Base-by-base conservation (phyloP, 2,329 filamentous ascomycete genomes). In the Byssothecium circinans region DNA sequence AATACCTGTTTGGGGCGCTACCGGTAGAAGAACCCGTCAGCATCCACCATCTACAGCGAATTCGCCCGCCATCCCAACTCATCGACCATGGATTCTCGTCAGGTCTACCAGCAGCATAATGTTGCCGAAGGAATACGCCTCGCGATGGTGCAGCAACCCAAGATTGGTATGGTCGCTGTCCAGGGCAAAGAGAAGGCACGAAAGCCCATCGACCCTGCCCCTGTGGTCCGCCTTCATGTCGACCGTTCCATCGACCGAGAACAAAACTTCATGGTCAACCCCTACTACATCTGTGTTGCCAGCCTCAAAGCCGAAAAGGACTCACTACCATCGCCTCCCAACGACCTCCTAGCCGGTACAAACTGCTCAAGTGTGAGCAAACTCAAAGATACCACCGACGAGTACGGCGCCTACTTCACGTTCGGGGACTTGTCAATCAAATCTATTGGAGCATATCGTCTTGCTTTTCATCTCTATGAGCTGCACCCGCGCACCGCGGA, bases 151-250 rank as follows among this genome's bases (percentile, higher is more conserved):
- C 87, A 90, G 72, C 79, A 86, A 63, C 87, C 87, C 43, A 76
- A 79, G 55, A 78, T 83, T 69, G 86, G 84, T 41, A 80, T 86
- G 53, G 83, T 89, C 45, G 81, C 85, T 35, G 54, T 63, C 34
- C 78, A 85, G 56, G 84, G 84, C 56, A 90, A 90, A 69, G 87
- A 90, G 65, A 90, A 90, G 77, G 87, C 89, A 64, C 85, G 90
- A 57, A 95, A 95, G 70, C 89, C 90, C 7, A 83, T 96, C 62
- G 90, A 96, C 67, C 90, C 91, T 42, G 90, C 90, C 11, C 90
- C 90, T 34, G 88, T 95, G 59, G 77, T 95, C 37, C 85, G 92
- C 72, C 78, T 95, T 38, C 71, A 73, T 69, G 81, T 84, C 47
- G 72, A 69, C 41, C 66, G 72, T 39, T 64, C 69, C 22, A 66